These are phyloP conservation scores for Sordariomycetes sp. DNA, from an alignment of 2,329 filamentous ascomycete species.

Conservation along the genomic window DNA sequence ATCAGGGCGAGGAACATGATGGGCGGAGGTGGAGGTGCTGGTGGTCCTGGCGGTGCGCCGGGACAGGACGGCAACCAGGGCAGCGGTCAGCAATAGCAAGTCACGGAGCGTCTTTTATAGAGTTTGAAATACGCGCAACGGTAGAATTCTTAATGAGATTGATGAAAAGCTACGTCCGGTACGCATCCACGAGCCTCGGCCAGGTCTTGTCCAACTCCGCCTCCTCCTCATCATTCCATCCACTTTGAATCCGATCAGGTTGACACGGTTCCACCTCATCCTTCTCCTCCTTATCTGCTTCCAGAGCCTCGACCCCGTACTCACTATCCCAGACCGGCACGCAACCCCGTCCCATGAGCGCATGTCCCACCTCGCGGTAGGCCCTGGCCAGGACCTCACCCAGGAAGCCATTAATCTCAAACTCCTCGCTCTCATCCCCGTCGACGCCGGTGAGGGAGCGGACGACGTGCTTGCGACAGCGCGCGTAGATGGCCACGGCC, in stretches of 20 bases:
- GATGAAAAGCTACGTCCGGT: too few relatives aligned
- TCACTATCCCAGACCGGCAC: constrained; percentile 16
- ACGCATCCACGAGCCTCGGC: too few relatives aligned
- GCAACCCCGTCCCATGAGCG: constrained; percentile 16
- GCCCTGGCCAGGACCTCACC: constrained; percentile 17
- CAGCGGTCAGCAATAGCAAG: too few relatives aligned
- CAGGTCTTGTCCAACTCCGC: too few relatives aligned
- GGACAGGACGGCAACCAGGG: too few relatives aligned
- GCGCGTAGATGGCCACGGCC: constrained; percentile 17
- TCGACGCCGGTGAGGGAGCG: constrained; percentile 6
- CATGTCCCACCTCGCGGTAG: constrained; percentile 17
- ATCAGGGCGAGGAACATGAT: constrained; percentile 36
- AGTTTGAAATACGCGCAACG: too few relatives aligned
- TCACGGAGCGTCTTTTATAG: too few relatives aligned
- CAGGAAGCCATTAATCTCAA: constrained; percentile 16
- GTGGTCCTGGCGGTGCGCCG: constrained; percentile 13
- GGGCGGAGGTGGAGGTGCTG: constrained; percentile 23
- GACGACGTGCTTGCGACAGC: constrained; percentile 15
- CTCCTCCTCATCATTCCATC: too few relatives aligned
- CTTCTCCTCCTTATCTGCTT: constrained; percentile 1
- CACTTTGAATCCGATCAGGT: too few relatives aligned
- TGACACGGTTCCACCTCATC: neutral
- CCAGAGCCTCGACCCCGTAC: constrained; percentile 6
- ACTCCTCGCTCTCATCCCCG: constrained; percentile 9
- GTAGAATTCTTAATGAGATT: too few relatives aligned